phyloP scores from a whole-genome alignment of 1,284 basidiomycete genomes.

The Microbotryum saponariae region DNA sequence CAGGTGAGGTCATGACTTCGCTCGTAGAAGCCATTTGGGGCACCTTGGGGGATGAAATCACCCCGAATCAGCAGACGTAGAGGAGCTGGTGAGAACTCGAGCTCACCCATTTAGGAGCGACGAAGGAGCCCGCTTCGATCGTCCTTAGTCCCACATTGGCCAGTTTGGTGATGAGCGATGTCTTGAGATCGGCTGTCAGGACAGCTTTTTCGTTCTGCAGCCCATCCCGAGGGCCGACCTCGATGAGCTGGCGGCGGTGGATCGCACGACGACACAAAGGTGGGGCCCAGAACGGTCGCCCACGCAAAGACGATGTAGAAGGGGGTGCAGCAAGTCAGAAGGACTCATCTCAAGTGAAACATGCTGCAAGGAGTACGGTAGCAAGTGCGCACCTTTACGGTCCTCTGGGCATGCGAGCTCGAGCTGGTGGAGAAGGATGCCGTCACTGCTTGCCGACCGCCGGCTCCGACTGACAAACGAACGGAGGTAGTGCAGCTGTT shows the following conservation, averaged over 20 bases:
- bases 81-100: not conserved
- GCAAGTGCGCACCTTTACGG: too few relatives aligned
- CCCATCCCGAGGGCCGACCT: constrained; percentile 87
- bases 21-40: constrained; percentile 75
- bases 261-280: not conserved
- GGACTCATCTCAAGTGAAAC: too few relatives aligned
- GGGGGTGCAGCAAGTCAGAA: not conserved
- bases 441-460: too few relatives aligned
- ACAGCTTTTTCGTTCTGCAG: constrained; percentile 76
- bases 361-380: too few relatives aligned
- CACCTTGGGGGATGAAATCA: constrained; percentile 11
- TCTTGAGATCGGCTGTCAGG: constrained; percentile 61
- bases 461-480: too few relatives aligned
- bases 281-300: not conserved
- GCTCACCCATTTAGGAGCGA: constrained; percentile 72
- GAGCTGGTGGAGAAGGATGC: too few relatives aligned
- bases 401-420: too few relatives aligned
- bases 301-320: not conserved
- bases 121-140: constrained; percentile 86
- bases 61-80: not conserved
- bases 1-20: constrained; percentile 40
- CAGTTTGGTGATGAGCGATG: constrained; percentile 70
- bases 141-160: constrained; percentile 59
- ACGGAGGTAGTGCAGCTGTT: too few relatives aligned
- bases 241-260: constrained; percentile 56